Base-by-base conservation (phyloP, 257 asterid species). In the Echites panduratus region DNA sequence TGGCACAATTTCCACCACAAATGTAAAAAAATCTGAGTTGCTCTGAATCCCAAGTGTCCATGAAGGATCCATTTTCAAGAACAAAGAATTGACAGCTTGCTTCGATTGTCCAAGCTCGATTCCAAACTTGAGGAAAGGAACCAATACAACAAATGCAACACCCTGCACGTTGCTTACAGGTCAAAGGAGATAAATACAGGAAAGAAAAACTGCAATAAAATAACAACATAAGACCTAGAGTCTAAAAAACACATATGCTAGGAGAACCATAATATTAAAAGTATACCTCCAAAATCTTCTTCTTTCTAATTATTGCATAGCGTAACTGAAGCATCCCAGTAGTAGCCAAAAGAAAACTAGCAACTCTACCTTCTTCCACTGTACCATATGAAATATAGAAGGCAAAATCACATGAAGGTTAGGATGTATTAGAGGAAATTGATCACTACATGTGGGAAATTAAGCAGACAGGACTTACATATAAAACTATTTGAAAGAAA, bases 291-390 rank as follows among this genome's bases (percentile, higher is more conserved):
- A 85, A 70, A 70, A 91, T 62, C 93, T 84, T 77, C 84, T 67
- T 87, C 77, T 85, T 88, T 79, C 82, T 84, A 64, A 65, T 75
- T 75, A 87, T 66, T 69, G 96, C 95, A 82, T 38, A 63, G 61
- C 90, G 96, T 71, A 91, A 77, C 70, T 86, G 93, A 80, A 91
- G 84, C 73, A 91, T 65, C 76, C 89, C 96, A 78, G 89, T 90
- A 70, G 98, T 89, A 70, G 96, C 99, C 89, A 89, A 84, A 70
- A 94, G 97, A 83, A 94, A 94, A 80, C 88, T 77, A 77, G 98
- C 95, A 71, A 86, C 97, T 77, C 85, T 88, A 68, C 99, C 99
- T 90, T 94, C 99, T 85, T 91, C 98, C 90, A 91, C 98, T 92
- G 89, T 81, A 84, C 64, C 70, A 43, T 77, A 81, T 74, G 56